Evolutionary conservation across 2,329 filamentous ascomycete genomes (phyloP).

Genomic region (Torrubiellomyces zombiae): DNA sequence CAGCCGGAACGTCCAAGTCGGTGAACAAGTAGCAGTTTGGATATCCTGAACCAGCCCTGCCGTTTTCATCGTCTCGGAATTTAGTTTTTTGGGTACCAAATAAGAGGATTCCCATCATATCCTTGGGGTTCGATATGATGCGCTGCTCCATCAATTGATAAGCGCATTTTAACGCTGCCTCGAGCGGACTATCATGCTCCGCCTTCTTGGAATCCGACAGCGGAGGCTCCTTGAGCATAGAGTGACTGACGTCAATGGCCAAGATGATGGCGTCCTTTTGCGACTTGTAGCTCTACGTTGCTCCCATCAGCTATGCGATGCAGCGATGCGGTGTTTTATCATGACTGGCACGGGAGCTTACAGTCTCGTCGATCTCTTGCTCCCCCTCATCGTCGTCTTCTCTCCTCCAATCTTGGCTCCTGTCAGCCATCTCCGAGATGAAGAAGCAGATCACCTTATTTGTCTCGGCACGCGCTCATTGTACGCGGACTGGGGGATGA

Average conservation of each 20-base stretch:
- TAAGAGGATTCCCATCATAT: conserved; percentile 91
- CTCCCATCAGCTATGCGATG: too few species aligned
- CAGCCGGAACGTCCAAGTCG: conserved; percentile 75
- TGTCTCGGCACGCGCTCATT: too few species aligned
- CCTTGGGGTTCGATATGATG: conserved; percentile 89
- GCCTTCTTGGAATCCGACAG: conserved; percentile 54
- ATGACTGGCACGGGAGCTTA: too few species aligned
- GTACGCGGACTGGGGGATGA: too few species aligned
- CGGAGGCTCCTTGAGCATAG: conserved; percentile 61
- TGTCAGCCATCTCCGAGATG: conserved; percentile 19
- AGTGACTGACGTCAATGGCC: conserved; percentile 77
- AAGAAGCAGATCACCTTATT: too few species aligned
- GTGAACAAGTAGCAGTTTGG: conserved; percentile 85
- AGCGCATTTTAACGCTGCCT: conserved; percentile 82
- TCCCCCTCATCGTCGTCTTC: conserved; percentile 50
- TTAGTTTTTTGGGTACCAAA: conserved; percentile 81
- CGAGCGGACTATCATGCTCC: conserved; percentile 59
- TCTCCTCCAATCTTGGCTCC: conserved; percentile 25
- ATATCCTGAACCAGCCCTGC: conserved; percentile 46
- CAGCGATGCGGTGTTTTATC: too few species aligned
- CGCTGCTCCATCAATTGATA: conserved; percentile 95
- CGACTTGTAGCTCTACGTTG: conserved; percentile 60
- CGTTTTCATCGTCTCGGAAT: conserved; percentile 52
- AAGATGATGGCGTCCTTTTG: conserved; percentile 98
- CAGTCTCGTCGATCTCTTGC: conserved; percentile 43